phyloP scores from a whole-genome alignment of 208 protist genomes.

The Vickermania ingenoplastis region DNA sequence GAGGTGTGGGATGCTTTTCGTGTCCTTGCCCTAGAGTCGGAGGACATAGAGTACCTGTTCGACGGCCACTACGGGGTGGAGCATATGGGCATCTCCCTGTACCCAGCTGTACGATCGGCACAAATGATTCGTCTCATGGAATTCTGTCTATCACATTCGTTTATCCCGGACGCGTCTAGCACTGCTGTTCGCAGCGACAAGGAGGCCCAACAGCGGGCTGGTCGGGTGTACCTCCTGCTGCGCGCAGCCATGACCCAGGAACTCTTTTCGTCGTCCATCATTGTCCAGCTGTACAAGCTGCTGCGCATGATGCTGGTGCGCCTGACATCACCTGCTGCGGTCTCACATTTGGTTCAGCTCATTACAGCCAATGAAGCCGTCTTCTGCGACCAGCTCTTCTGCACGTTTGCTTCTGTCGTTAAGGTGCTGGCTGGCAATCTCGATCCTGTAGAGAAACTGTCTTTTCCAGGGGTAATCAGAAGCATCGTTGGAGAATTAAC shows the following conservation, averaged over 20 bases:
- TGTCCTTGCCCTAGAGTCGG: background rate
- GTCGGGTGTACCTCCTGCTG: background rate
- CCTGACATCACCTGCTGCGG: background rate
- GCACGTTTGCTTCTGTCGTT: background rate
- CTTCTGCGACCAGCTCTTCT: background rate
- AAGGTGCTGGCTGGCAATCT: background rate
- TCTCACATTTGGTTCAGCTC: background rate
- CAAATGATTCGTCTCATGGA: slow-evolving; percentile 71
- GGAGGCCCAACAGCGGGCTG: background rate
- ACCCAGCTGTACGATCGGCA: slow-evolving; percentile 48
- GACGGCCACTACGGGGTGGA: slow-evolving; percentile 50
- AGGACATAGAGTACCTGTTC: slow-evolving; percentile 16
- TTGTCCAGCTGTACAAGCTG: background rate
- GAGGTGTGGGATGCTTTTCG: slow-evolving; percentile 21
- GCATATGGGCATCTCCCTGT: slow-evolving; percentile 33
- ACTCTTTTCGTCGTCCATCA: background rate
- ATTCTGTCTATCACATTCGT: slow-evolving; percentile 7
- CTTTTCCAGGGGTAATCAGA: slow-evolving; percentile 30
- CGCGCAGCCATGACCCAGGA: background rate
- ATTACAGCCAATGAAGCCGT: background rate
- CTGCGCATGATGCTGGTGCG: background rate
- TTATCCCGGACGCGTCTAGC: slow-evolving; percentile 2
- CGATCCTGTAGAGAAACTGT: background rate
- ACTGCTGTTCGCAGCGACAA: slow-evolving; percentile 11
- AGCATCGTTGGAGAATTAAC: slow-evolving; percentile 44